A percentile compares a stretch with the other conserved stretches of the same genome.
Evolutionary conservation across 2,329 filamentous ascomycete species (phyloP).

Genomic region (Pseudocercospora ulei): DNA sequence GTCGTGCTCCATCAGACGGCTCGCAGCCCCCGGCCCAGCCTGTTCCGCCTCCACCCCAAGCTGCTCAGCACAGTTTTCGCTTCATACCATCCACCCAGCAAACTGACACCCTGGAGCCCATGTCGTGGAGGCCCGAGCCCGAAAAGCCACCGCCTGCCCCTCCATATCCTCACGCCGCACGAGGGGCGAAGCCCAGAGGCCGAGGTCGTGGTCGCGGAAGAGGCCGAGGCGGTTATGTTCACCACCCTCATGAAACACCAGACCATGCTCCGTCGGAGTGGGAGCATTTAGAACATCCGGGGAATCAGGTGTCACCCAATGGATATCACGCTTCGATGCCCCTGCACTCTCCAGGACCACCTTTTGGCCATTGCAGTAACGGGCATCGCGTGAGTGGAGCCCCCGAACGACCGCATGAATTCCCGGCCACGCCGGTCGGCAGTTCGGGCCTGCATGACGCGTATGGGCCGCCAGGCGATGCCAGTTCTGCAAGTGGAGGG

Average conservation of each 20-base stretch:
- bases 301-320: slow-evolving; percentile 34
- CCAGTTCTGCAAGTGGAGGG: slow-evolving; percentile 17
- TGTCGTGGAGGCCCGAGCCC: slow-evolving; percentile 25
- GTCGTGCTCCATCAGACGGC: slow-evolving; percentile 32
- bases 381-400: slow-evolving; percentile 13
- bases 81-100: slow-evolving; percentile 32
- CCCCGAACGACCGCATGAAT: slow-evolving; percentile 22
- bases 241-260: slow-evolving; percentile 23
- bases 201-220: slow-evolving; percentile 37
- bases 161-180: slow-evolving; percentile 8
- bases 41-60: slow-evolving; percentile 18
- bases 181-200: no score
- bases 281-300: slow-evolving; percentile 35
- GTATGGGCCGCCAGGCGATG: slow-evolving; percentile 15
- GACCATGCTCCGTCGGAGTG: slow-evolving; percentile 37
- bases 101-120: slow-evolving; percentile 26
- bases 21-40: slow-evolving; percentile 27
- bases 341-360: slow-evolving; percentile 16
- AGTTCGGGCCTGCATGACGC: slow-evolving; percentile 16
- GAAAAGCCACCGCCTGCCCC: slow-evolving; percentile 15
- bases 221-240: slow-evolving; percentile 35
- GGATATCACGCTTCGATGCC: slow-evolving; percentile 26
- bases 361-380: slow-evolving; percentile 8
- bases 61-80: slow-evolving; percentile 25
- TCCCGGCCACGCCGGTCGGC: slow-evolving; percentile 23